A percentile compares a stretch with the other conserved stretches of the same genome.
Conservation (phyloP, 257 asterid species). For the Solanum etuberosum region DNA sequence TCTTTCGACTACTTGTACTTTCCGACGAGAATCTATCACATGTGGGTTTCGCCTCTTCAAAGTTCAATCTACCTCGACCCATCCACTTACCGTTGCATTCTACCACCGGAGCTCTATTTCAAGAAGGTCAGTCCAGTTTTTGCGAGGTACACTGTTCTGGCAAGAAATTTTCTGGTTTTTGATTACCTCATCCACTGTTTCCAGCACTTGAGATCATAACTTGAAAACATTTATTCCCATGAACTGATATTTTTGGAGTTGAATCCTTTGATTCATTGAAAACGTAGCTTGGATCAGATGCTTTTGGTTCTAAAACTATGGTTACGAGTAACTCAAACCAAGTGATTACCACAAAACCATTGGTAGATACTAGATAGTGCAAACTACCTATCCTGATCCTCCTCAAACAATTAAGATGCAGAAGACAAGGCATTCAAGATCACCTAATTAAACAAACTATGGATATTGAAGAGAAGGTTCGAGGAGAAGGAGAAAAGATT, state of each 20-base stretch:
- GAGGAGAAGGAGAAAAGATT: not conserved
- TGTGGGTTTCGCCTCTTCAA: not conserved
- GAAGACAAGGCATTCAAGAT: not conserved
- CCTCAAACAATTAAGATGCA: not conserved
- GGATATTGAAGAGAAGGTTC: not conserved
- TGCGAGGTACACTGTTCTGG: not conserved
- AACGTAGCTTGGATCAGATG: not conserved
- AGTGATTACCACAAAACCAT: not conserved
- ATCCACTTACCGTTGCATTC: not conserved
- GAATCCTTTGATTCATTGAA: not conserved
- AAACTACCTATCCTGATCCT: not conserved
- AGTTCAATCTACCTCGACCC: not conserved
- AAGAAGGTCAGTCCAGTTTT: not conserved
- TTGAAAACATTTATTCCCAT: not conserved
- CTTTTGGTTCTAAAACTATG: not conserved
- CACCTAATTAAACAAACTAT: not conserved
- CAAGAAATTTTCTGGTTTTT: not conserved
- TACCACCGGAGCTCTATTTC: not conserved
- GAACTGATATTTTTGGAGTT: not conserved
- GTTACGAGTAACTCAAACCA: not conserved
- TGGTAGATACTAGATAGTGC: not conserved
- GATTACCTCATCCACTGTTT: not conserved
- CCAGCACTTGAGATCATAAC: not conserved
- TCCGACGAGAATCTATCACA: not conserved
- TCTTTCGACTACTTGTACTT: not conserved